Evolutionary conservation across 768 basidiomycete species (phyloP).

Genomic region (Auriscalpium microsporum): DNA sequence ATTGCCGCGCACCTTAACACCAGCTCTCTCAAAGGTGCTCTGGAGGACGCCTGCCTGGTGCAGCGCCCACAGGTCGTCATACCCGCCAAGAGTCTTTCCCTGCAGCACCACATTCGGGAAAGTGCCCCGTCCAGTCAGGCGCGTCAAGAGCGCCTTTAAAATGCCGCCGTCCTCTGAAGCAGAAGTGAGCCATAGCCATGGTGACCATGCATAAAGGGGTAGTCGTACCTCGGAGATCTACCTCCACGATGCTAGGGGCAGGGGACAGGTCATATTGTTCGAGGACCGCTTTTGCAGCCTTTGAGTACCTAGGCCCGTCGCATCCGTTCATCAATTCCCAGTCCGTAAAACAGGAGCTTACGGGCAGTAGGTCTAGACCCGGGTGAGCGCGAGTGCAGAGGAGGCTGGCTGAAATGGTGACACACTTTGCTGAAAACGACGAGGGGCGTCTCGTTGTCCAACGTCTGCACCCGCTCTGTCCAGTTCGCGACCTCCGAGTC

Average conservation of each 20-base stretch:
- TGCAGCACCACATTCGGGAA: conserved; percentile 69
- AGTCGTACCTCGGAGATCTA: conserved; percentile 56
- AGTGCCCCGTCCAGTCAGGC: conserved; percentile 58
- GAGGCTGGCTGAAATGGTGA: not conserved
- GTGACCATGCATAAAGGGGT: not conserved
- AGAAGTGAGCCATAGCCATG: not conserved
- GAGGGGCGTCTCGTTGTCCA: conserved; percentile 50
- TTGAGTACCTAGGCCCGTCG: conserved; percentile 40
- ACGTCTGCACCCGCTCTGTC: conserved; percentile 30
- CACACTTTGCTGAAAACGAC: conserved; percentile 78
- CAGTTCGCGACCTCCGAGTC: conserved; percentile 30
- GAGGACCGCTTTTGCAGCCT: conserved; percentile 54
- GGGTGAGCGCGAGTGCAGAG: conserved; percentile 2
- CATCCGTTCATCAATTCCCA: not conserved
- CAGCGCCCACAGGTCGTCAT: conserved; percentile 46
- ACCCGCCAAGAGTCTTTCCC: conserved; percentile 59
- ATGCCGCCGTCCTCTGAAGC: conserved; percentile 47
- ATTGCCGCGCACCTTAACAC: conserved; percentile 22
- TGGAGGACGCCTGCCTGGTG: conserved; percentile 41
- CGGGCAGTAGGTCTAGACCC: conserved; percentile 67
- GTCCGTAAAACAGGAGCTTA: conserved; percentile 20
- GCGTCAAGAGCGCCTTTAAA: conserved; percentile 57
- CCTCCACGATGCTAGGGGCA: conserved; percentile 61
- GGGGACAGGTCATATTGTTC: conserved; percentile 52
- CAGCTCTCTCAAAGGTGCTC: conserved; percentile 38